Evolutionary conservation across 768 basidiomycete genomes (phyloP).

Genomic region (Boletus tylopilopsis): DNA sequence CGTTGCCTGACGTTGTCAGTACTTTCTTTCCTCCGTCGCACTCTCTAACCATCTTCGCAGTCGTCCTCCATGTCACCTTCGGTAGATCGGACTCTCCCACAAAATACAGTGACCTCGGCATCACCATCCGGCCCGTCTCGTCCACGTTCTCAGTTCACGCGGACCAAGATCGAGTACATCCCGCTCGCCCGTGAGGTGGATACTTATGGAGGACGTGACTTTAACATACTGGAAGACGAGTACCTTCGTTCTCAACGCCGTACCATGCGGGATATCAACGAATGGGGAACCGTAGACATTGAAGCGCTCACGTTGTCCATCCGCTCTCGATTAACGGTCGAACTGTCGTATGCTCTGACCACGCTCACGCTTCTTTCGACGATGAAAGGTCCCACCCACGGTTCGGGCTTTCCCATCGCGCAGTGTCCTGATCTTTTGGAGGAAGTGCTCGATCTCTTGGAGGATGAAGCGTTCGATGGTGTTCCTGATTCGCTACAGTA

Average conservation of each 20-base stretch:
- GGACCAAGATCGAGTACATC: slow-evolving; percentile 85
- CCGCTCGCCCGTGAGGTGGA: slow-evolving; percentile 75
- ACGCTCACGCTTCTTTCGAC: slow-evolving; percentile 80
- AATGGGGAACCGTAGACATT: slow-evolving; percentile 87
- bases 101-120: slow-evolving; percentile 25
- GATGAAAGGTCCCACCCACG: slow-evolving; percentile 59
- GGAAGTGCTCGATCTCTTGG: slow-evolving; percentile 82
- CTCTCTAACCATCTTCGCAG: slow-evolving; percentile 16
- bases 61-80: slow-evolving; percentile 16
- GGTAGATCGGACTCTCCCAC: slow-evolving; percentile 15
- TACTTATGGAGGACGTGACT: slow-evolving; percentile 78
- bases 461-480: slow-evolving; percentile 71
- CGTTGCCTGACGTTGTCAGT: slow-evolving; percentile 47
- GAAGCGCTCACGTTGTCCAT: slow-evolving; percentile 93
- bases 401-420: slow-evolving; percentile 65
- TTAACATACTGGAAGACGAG: slow-evolving; percentile 63
- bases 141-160: slow-evolving; percentile 48
- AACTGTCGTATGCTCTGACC: slow-evolving; percentile 87
- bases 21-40: slow-evolving; percentile 8
- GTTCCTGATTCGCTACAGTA: slow-evolving; percentile 33
- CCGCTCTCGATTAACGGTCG: slow-evolving; percentile 77
- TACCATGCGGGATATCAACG: slow-evolving; percentile 66
- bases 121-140: slow-evolving; percentile 33
- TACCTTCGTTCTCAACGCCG: slow-evolving; percentile 49
- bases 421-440: slow-evolving; percentile 80